Evolutionary conservation across 225 moss, liverwort and hornwort genomes (phyloP).

Genomic region (Antitrichia curtipendula): DNA sequence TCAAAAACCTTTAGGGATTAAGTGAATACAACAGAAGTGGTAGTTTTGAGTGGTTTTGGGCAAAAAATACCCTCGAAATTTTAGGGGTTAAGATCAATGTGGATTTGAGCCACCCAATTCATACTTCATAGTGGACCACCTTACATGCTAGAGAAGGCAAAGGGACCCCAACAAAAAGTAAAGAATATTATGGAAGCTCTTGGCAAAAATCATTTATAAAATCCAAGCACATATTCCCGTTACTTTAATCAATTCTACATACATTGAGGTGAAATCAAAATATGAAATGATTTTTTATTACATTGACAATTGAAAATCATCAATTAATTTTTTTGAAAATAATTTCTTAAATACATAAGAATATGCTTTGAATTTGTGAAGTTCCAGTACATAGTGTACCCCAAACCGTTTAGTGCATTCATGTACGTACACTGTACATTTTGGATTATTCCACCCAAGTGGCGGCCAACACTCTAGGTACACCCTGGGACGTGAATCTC

Average conservation of each 20-base stretch:
- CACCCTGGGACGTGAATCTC: background rate
- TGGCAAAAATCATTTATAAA: background rate
- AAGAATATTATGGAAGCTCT: background rate
- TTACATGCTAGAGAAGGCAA: rapidly evolving
- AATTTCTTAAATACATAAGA: background rate
- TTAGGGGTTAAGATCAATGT: background rate
- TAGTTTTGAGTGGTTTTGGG: too few relatives aligned
- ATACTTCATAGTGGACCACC: rapidly evolving
- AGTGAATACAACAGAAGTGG: too few relatives aligned
- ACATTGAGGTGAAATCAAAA: background rate
- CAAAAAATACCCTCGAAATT: too few relatives aligned
- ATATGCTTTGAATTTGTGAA: background rate
- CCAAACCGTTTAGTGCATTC: too few relatives aligned
- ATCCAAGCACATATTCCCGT: rapidly evolving
- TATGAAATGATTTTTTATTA: background rate
- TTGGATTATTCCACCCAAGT: background rate
- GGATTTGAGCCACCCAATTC: background rate
- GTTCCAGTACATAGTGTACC: background rate
- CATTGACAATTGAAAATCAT: background rate
- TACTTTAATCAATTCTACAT: background rate
- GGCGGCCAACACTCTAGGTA: background rate
- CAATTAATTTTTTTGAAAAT: too few relatives aligned
- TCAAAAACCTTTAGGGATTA: too few relatives aligned
- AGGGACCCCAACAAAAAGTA: rapidly evolving
- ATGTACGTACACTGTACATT: background rate